Evolutionary conservation across 257 asterid species (phyloP).

Genomic region (Plantago ovata): DNA sequence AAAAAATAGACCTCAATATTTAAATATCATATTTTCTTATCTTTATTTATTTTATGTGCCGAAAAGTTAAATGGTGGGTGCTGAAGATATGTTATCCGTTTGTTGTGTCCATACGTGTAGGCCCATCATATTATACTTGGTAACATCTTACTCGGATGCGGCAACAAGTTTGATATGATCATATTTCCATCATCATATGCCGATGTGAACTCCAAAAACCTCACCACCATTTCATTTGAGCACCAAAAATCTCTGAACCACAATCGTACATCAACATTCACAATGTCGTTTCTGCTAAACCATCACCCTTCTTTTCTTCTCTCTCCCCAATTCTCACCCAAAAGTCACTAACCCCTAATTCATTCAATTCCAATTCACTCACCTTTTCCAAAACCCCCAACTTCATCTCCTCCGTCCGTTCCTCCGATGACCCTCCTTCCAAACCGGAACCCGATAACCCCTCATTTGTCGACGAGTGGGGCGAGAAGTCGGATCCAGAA

Average conservation of each 20-base stretch:
- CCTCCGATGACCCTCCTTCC: constrained; percentile 23
- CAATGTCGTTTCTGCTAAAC: constrained; percentile 40
- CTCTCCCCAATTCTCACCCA: constrained; percentile 6
- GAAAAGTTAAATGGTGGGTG: no score
- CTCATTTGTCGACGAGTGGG: constrained; percentile 66
- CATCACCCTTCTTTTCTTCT: constrained; percentile 23
- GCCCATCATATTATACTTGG: no score
- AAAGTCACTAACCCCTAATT: constrained; percentile 15
- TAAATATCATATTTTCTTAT: no score
- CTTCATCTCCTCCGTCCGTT: constrained; percentile 26
- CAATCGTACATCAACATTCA: not conserved
- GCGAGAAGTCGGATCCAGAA: constrained; percentile 64
- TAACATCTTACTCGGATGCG: no score
- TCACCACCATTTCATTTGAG: no score
- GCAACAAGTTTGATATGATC: no score
- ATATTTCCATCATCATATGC: no score
- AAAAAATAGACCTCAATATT: no score
- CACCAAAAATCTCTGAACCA: not conserved
- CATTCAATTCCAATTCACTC: constrained; percentile 17
- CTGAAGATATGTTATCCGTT: no score
- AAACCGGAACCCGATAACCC: constrained; percentile 32
- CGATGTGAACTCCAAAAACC: no score
- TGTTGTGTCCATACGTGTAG: no score
- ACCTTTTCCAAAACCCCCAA: constrained; percentile 26
- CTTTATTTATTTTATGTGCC: no score